Base-by-base conservation (phyloP, 257 asterid genomes). In the Fraxinus pennsylvanica region DNA sequence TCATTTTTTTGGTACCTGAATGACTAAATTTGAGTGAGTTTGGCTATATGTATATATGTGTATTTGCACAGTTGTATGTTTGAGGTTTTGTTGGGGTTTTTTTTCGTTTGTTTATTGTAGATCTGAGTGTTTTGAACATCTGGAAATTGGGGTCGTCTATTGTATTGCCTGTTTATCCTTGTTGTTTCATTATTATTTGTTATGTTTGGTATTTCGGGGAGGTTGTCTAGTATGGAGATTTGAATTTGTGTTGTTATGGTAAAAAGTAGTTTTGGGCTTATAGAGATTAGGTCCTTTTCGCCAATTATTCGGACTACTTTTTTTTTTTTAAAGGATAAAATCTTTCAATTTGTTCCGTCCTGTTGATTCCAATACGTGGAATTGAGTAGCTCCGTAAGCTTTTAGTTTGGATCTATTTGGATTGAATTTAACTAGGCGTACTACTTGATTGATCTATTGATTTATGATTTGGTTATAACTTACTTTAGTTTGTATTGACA, bases 251-350 rank as follows among this genome's bases (percentile, higher is more conserved):
- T 76, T 1, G n/a, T 15, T 59, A n/a, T 22, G 13, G 3, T 9
- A 59, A 59, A 19, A n/a, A 61, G 30, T 79, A 85, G 86, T 81
- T 85, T 84, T 85, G 79, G 75, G 78, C 69, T 45, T 61, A 43
- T 63, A 25, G 69, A 9, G 15, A 25, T 25, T 63, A 25, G 9
- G 17, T 22, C 69, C 8, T 2, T 25, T 27, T 9, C 14, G 12
- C 29, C 69, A 63, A 63, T 22, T 10, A 63, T 25, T 2, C 15
- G 17, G 6, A 63, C 6, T 10, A 22, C 5, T 25, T 9, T n/a
- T 17, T 15, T 15, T 19, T 19, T 57, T 57, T 19, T 21, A 4
- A 19, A 19, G 21, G 27, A 57, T 7, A 21, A 19, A 7, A 8
- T 57, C 4, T 7, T 57, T n/a, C 10, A 15, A 19, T 54, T 5